phyloP scores from a whole-genome alignment of 1,284 basidiomycete genomes.

The Pseudomicrostroma phylloplanum region DNA sequence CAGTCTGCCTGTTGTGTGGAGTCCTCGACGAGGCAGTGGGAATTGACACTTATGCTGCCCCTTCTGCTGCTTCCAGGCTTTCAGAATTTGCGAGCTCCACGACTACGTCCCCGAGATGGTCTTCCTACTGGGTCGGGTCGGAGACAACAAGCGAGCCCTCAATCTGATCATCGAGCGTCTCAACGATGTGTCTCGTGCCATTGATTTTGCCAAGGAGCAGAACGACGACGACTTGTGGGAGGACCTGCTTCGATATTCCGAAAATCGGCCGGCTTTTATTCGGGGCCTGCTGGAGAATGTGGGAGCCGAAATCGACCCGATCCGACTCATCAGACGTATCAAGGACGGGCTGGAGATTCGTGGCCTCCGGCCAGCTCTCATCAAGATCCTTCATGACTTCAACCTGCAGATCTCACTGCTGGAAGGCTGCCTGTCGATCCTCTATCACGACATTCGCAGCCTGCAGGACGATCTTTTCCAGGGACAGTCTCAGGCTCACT shows the following conservation, averaged over 20 bases:
- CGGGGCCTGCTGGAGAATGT: constrained; percentile 85
- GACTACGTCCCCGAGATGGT: constrained; percentile 95
- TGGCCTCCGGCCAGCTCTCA: constrained; percentile 82
- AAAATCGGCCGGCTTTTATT: constrained; percentile 91
- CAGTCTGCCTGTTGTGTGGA: constrained; percentile 17
- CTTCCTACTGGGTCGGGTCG: constrained; percentile 92
- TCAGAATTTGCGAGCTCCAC: constrained; percentile 71
- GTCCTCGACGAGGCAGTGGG: neutral
- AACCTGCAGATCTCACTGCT: constrained; percentile 60
- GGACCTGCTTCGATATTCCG: constrained; percentile 85
- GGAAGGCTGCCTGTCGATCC: constrained; percentile 38
- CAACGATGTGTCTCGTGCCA: constrained; percentile 85
- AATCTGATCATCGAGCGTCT: constrained; percentile 91
- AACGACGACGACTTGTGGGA: constrained; percentile 97
- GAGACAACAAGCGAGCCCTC: constrained; percentile 89
- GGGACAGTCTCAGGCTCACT: constrained; percentile 25
- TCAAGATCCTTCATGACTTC: constrained; percentile 94
- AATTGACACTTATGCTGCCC: constrained; percentile 6
- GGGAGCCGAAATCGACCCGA: constrained; percentile 90
- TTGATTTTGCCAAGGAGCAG: constrained; percentile 97
- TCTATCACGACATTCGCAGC: constrained; percentile 32
- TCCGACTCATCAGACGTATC: constrained; percentile 86
- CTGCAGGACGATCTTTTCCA: constrained; percentile 25
- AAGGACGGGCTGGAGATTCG: constrained; percentile 93
- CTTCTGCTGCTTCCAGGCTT: constrained; percentile 60